Evolutionary conservation across 2,329 filamentous ascomycete species (phyloP).

Genomic region (Dothiorella sarmentorum): DNA sequence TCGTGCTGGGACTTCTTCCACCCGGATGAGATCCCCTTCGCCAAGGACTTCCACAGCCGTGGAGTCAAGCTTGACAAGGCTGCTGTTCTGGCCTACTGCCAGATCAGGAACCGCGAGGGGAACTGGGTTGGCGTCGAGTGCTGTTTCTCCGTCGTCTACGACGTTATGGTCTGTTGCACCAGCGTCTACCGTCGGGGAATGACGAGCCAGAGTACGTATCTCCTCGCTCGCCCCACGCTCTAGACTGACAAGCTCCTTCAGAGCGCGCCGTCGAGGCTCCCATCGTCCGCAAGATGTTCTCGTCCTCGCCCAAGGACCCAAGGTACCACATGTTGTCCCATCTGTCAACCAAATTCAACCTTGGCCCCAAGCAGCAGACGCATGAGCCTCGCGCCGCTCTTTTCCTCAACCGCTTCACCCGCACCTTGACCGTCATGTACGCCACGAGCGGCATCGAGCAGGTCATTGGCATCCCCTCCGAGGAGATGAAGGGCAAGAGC

Average conservation of each 20-base stretch:
- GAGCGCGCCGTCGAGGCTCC: conserved; percentile 75
- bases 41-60: conserved; percentile 67
- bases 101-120: conserved; percentile 64
- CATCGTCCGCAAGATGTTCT: conserved; percentile 73
- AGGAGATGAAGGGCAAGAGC: conserved; percentile 69
- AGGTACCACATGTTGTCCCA: conserved; percentile 88
- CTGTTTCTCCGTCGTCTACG: conserved; percentile 84
- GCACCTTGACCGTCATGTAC: conserved; percentile 81
- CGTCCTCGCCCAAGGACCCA: conserved; percentile 75
- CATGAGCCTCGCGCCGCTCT: conserved; percentile 80
- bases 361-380: conserved; percentile 52
- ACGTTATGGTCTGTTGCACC: conserved; percentile 81
- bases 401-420: conserved; percentile 81
- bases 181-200: conserved; percentile 69
- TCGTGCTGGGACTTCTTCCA: conserved; percentile 87
- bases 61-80: conserved; percentile 78
- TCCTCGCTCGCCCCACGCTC: background rate
- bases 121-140: conserved; percentile 79
- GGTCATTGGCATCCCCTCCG: conserved; percentile 70
- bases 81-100: conserved; percentile 76
- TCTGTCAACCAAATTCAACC: conserved; percentile 72
- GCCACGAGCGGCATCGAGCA: conserved; percentile 71
- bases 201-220: conserved; percentile 68
- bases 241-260: conserved; percentile 37
- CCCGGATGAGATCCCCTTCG: conserved; percentile 73